Evolutionary conservation across 208 protist genomes (phyloP).

Genomic region (Herpetomonas muscarum): DNA sequence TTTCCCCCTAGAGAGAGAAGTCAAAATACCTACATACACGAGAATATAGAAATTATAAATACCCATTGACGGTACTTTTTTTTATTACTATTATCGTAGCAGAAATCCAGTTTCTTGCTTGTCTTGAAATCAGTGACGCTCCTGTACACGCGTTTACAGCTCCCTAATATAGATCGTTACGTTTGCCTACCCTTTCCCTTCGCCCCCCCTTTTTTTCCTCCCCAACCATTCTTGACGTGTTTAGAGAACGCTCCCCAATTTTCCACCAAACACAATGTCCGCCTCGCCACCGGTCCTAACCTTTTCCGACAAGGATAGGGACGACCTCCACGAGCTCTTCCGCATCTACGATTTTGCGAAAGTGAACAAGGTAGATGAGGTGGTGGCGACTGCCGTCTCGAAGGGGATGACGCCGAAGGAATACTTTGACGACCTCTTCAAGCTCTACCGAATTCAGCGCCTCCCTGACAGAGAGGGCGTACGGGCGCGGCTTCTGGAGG

Average conservation of each 20-base stretch:
- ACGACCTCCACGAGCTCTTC: constrained; percentile 46
- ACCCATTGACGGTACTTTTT: no score
- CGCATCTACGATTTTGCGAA: constrained; percentile 55
- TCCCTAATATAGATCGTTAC: not conserved
- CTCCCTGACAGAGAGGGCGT: constrained; percentile 34
- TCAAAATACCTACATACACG: no score
- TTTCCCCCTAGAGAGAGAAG: no score
- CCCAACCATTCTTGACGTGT: not conserved
- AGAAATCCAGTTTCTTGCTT: no score
- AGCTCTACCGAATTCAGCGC: constrained; percentile 26
- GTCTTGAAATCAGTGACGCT: not conserved
- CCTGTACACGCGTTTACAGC: not conserved
- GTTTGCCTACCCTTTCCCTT: not conserved
- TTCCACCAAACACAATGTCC: no score
- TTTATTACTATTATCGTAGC: no score
- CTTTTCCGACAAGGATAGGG: constrained; percentile 30
- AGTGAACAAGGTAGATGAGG: constrained; percentile 25
- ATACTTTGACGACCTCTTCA: constrained; percentile 40
- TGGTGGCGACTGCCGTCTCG: constrained; percentile 14
- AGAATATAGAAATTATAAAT: no score
- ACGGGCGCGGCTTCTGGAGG: constrained; percentile 16
- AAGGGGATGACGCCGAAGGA: constrained; percentile 15
- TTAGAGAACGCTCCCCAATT: not conserved
- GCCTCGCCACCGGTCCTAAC: no score
- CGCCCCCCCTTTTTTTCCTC: not conserved